phyloP scores from a whole-genome alignment of 192 early-diverging fungal genomes.

The Umbelopsis vinacea region DNA sequence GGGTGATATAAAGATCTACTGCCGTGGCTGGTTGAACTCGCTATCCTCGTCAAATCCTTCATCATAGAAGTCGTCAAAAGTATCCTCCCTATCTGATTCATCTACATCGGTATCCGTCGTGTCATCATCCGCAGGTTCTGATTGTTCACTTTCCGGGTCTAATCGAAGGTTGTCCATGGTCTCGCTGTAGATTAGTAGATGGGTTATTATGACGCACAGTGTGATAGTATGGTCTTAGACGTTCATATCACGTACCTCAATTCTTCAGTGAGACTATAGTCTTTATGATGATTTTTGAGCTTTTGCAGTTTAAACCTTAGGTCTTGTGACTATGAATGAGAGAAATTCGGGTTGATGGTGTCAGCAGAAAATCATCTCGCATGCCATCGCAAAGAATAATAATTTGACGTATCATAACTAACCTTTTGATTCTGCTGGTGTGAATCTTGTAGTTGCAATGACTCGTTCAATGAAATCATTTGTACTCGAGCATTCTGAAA shows the following conservation, averaged over 20 bases:
- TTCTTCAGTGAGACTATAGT: slow-evolving; percentile 7
- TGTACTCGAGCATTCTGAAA: slow-evolving; percentile 21
- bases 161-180: neutral
- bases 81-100: slow-evolving; percentile 7
- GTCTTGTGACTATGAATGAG: neutral
- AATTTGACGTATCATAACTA: neutral
- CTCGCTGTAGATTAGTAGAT: neutral
- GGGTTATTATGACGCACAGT: neutral
- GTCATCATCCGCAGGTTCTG: slow-evolving; percentile 10
- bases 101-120: slow-evolving; percentile 18
- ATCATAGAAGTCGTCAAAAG: slow-evolving; percentile 14
- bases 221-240: neutral
- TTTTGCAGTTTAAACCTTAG: slow-evolving; percentile 16
- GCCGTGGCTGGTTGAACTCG: neutral
- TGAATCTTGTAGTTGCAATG: slow-evolving; percentile 18
- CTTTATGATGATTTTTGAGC: neutral
- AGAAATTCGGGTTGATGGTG: too few relatives aligned
- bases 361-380: too few relatives aligned
- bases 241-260: neutral
- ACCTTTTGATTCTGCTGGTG: slow-evolving; percentile 9
- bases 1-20: neutral
- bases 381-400: too few relatives aligned
- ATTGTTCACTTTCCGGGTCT: slow-evolving; percentile 13
- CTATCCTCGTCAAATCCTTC: slow-evolving; percentile 28
- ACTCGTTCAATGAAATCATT: slow-evolving; percentile 30